phyloP scores from a whole-genome alignment of 2,329 filamentous ascomycete genomes.

The Penicillium nordicum region DNA sequence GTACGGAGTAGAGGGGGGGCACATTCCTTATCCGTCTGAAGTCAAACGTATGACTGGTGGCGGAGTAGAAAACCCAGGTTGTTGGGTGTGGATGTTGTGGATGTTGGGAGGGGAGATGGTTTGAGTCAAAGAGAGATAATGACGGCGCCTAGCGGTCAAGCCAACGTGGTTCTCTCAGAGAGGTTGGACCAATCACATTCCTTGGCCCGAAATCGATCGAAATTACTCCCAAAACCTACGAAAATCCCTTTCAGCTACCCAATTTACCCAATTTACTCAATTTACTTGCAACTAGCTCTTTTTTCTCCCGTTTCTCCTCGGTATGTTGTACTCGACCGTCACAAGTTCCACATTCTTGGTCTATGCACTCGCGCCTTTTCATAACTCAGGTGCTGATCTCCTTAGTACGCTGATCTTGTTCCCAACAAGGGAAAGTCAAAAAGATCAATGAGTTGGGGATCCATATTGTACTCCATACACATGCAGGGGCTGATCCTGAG shows the following conservation, averaged over 20 bases:
- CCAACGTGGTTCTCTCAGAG: slow-evolving; percentile 4
- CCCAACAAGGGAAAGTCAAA: neutral
- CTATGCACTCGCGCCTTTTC: neutral
- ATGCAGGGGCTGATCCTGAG: slow-evolving; percentile 23
- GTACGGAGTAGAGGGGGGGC: slow-evolving; percentile 9
- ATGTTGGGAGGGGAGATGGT: neutral
- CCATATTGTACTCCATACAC: neutral
- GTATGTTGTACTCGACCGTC: neutral
- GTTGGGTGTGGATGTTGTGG: neutral
- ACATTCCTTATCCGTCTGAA: slow-evolving; percentile 7
- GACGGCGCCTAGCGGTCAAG: slow-evolving; percentile 4
- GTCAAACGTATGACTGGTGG: slow-evolving; percentile 8
- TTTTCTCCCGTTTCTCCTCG: slow-evolving; percentile 1
- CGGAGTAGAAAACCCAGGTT: slow-evolving; percentile 4
- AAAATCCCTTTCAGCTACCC: neutral
- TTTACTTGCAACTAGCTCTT: neutral
- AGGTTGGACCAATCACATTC: slow-evolving; percentile 5
- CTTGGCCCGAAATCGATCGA: neutral
- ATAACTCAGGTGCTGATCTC: slow-evolving; percentile 4
- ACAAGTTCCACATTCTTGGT: slow-evolving; percentile 3
- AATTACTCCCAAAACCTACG: slow-evolving; percentile 1
- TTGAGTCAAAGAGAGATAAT: neutral
- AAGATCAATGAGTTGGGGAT: slow-evolving; percentile 3
- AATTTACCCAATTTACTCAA: neutral
- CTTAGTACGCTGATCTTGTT: slow-evolving; percentile 5